Base-by-base conservation (phyloP, 1,139 yeast species). In the Yamadazyma blattariae region DNA sequence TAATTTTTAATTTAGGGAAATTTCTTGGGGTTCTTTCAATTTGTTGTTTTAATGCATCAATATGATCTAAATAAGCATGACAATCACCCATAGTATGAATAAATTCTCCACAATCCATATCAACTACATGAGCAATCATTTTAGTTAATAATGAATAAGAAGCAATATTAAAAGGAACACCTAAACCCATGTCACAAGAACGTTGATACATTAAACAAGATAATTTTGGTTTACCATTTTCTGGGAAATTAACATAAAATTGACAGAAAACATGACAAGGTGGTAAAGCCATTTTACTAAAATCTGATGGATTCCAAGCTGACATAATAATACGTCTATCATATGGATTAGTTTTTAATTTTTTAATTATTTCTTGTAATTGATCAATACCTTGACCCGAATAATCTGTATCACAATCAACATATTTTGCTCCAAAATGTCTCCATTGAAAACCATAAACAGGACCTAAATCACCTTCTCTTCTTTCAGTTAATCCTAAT, bases 401-500 rank as follows among this genome's bases (percentile, higher is more conserved):
- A 52, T 92, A 92, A 57, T 92, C 95, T 6, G 90, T 71, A 44
- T 90, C 90, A 54, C 96, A 88, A 39, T 87, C 89, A 27, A 55
- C 68, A 57, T 92, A 92, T 46, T 83, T 78, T 4, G 98, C 98
- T 21, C 98, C 98, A 57, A 94, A 92, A 59, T 94, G 98, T 52
- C 99, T 79, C 99, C 99, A 92, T 61, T 92, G 99, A 64, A 94
- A 92, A 0, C 99, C 99, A 56, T 92, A 92, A 3, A 92, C 97
- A 1, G 99, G 98, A 1, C 99, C 99, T 49, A 92, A 64, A 61
- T 92, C 99, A 37, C 97, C 97, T 51, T 80, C 97, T 43, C 92
- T 72, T 52, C 96, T 79, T 40, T 86, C 71, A 0, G 73, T 71
- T 32, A 92, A 72, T 0, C 98, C 98, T 27, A 89, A 64, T 9